phyloP scores from a whole-genome alignment of 306 rosid genomes.

The Ceratonia siliqua region DNA sequence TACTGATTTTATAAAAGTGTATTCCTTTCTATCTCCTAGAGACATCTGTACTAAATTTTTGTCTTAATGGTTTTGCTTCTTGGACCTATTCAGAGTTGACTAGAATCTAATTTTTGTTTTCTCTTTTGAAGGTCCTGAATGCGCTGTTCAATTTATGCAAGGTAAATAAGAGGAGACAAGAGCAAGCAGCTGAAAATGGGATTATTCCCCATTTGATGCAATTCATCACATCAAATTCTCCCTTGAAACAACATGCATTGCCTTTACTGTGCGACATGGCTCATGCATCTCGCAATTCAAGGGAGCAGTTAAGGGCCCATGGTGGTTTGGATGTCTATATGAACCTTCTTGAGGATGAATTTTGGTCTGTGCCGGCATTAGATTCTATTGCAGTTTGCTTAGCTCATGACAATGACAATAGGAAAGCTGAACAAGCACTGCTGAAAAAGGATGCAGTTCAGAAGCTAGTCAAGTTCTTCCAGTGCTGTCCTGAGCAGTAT shows the following conservation, averaged over 20 bases:
- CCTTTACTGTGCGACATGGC: constrained; percentile 99
- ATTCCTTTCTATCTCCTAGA: constrained; percentile 7
- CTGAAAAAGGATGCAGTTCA: constrained; percentile 94
- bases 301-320: constrained; percentile 98
- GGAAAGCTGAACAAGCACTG: constrained; percentile 92
- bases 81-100: constrained; percentile 26
- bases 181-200: constrained; percentile 99
- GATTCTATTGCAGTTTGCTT: constrained; percentile 97
- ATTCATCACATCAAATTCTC: constrained; percentile 88
- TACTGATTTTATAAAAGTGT: background rate
- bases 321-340: constrained; percentile 98
- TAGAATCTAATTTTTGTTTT: constrained; percentile 26
- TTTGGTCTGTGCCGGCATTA: constrained; percentile 96
- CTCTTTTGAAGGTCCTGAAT: constrained; percentile 70
- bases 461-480: constrained; percentile 95
- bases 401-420: constrained; percentile 93
- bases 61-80: background rate
- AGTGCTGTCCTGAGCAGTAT: constrained; percentile 92
- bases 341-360: constrained; percentile 92
- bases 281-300: constrained; percentile 97
- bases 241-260: constrained; percentile 80
- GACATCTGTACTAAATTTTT: background rate
- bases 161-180: constrained; percentile 99
- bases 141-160: constrained; percentile 96
- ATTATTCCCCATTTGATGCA: constrained; percentile 97